Conservation (phyloP, 495 filamentous ascomycete genomes). For the Rostrohypoxylon terebratum region DNA sequence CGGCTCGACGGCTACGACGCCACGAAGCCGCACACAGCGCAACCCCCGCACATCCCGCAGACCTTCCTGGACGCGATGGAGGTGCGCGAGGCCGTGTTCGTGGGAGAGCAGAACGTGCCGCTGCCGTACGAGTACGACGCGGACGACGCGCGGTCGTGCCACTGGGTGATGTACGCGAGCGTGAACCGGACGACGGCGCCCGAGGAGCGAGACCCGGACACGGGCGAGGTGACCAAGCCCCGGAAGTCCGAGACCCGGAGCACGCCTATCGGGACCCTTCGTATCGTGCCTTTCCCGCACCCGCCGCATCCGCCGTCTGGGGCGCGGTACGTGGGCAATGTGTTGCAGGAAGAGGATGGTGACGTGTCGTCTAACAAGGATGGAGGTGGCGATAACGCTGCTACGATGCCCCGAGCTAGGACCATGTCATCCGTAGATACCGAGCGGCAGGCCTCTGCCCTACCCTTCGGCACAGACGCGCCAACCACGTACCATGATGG, state of each 20-base stretch:
- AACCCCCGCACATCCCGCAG: conserved; percentile 63
- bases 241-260: conserved; percentile 53
- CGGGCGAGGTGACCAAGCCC: conserved; percentile 43
- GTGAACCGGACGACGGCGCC: conserved; percentile 54
- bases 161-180: conserved; percentile 81
- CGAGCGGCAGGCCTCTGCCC: conserved; percentile 27
- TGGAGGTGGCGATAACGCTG: neutral
- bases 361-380: conserved; percentile 2
- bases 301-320: conserved; percentile 65
- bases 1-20: conserved; percentile 61
- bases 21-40: conserved; percentile 53
- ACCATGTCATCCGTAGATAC: conserved; percentile 24
- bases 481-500: conserved; percentile 63
- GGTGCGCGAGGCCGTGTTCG: conserved; percentile 81
- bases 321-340: conserved; percentile 54
- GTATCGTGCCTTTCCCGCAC: conserved; percentile 83
- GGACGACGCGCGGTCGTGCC: conserved; percentile 81
- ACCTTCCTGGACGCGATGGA: conserved; percentile 81
- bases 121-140: conserved; percentile 78
- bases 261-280: conserved; percentile 76
- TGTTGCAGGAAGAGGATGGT: conserved; percentile 42
- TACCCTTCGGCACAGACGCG: conserved; percentile 54
- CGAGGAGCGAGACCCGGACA: conserved; percentile 49
- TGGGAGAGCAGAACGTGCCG: conserved; percentile 77
- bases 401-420: conserved; percentile 6